Evolutionary conservation across 139 green algal species (phyloP), one percentile per base, ranked within the genome.

Genomic region (Auxenochlorella pyrenoidosa): DNA sequence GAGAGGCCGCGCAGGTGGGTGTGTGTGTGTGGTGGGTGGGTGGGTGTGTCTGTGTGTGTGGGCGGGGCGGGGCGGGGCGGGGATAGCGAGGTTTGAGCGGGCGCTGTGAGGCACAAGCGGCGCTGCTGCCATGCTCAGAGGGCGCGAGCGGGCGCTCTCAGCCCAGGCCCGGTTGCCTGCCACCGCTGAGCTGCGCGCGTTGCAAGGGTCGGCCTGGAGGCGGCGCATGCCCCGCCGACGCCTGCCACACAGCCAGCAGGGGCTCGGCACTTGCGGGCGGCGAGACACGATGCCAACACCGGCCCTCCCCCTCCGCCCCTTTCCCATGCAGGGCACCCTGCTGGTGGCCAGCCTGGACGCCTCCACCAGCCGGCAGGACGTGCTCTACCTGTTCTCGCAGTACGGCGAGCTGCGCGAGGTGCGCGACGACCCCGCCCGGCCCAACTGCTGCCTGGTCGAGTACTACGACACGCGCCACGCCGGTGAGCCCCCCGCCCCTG

Each of bases 351-450:
- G 96, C 75, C 82, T 98, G 40, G 94, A 97, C 86, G 87, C 91
- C 28, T 90, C 91, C 59, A 91, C 93, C 30, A 93, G 89, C 19
- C 91, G 95, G 65, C 91, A 96, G 44, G 91, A 99, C 85, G 88
- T 98, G 8, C 85, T 89, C 6, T 93, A 91, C 85, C 90, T 97
- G 6, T 97, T 99, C 83, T 91, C 87, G n/a, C 85, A 91, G 65
- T 98, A 96, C 83, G 97, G 97, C 2, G 95, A 98, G 30, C 93
- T 99, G 1, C 95, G 95, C 81, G 86, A 91, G 44, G 72, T 95
- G 40, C 43, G 63, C 19, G 51, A 71, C 24, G 76, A 84, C 51
- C 79, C 91, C 10, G 41, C 34, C 13, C 71, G 85, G 0, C 82
- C 81, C 43, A 75, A 86, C 82, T 89, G 83, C 85, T 83, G 81